Percentiles rank a stretch among this genome's conserved stretches.
Evolutionary conservation across 1,284 basidiomycete species (phyloP).

Genomic region (Trichosporon asahii): DNA sequence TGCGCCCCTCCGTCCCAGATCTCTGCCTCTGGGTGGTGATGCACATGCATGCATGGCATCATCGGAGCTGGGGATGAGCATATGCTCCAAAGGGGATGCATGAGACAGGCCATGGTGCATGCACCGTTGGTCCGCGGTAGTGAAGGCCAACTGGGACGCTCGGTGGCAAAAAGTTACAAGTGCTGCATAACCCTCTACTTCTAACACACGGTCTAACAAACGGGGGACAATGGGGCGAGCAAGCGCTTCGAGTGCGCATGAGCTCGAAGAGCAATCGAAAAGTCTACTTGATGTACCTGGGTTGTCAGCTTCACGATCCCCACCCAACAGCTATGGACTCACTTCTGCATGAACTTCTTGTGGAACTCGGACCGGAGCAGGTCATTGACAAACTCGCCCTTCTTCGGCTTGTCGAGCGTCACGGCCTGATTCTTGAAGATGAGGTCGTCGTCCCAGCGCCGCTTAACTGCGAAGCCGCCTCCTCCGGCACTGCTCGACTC

Average conservation of each 20-base stretch:
- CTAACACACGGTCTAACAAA: neutral
- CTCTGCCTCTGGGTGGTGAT: neutral
- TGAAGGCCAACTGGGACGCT: neutral
- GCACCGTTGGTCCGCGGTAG: neutral
- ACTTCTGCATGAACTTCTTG: constrained; percentile 53
- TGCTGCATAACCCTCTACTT: neutral
- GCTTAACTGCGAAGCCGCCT: constrained; percentile 72
- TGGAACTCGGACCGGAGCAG: constrained; percentile 87
- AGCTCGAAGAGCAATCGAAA: neutral
- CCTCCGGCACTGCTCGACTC: constrained; percentile 32
- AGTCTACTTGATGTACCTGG: neutral
- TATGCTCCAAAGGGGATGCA: neutral
- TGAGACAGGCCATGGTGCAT: neutral
- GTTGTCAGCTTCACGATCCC: neutral
- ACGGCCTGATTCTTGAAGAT: constrained; percentile 97
- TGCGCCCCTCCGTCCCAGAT: neutral
- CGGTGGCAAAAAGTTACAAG: constrained; percentile 3
- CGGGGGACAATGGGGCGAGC: neutral
- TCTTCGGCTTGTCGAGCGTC: constrained; percentile 61
- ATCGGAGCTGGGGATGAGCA: neutral
- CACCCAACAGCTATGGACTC: constrained; percentile 16
- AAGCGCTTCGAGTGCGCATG: neutral
- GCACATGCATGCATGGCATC: constrained; percentile 7
- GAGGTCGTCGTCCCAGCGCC: constrained; percentile 91
- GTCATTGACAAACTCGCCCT: constrained; percentile 87